Base-by-base conservation (phyloP, 2,329 filamentous ascomycete species). In the Gliomastix tumulicola region DNA sequence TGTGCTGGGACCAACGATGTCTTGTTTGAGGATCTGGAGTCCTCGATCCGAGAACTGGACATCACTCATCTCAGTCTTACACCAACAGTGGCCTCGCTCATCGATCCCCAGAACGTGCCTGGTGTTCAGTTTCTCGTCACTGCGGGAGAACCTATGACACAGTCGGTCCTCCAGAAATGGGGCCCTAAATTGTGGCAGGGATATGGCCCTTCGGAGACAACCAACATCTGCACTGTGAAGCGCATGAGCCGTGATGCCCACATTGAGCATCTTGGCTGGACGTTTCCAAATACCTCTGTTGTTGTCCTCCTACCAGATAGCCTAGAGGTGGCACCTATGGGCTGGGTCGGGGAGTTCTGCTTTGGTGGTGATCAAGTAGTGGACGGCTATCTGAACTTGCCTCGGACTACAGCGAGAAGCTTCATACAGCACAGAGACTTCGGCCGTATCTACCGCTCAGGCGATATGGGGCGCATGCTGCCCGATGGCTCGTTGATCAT, bases 31-130 rank as follows among this genome's bases (percentile, higher is more conserved):
- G 79, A 94, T 47, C 63, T 94, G 8, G 84, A 88, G 53, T 56
- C 62, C 16, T 68, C 78, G 1, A 84, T 94, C 38, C 69, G 77
- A 4, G 52, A 56, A 2, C 59, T 94, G 15, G 49, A 62, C 1
- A 69, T 88, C 27, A 94, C 88, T 0, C 88, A 94, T 56, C 69
- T 95, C 16, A 90, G 85, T 49, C 69, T 94, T 56, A 94, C 88
- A 0, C 85, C 88, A 1, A 94, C 87, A 0, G 84, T 94, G 2
- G 88, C 88, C 17, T 77, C 83, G 2, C 63, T 92, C n/a, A 62
- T 94, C 6, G 60, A 79, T 22, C 82, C 86, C 0, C 44, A 59
- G 1, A 81, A 81, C 32, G 79, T 90, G 0, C 87, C 87, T 0
- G 60, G 55, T 2, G 84, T 94, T 1, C 61, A 79, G 30, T 86